A percentile compares a stretch with the other conserved stretches of the same genome.
Evolutionary conservation across 441 rosid species (phyloP).

Genomic region (Euphorbia schlechtendalii): DNA sequence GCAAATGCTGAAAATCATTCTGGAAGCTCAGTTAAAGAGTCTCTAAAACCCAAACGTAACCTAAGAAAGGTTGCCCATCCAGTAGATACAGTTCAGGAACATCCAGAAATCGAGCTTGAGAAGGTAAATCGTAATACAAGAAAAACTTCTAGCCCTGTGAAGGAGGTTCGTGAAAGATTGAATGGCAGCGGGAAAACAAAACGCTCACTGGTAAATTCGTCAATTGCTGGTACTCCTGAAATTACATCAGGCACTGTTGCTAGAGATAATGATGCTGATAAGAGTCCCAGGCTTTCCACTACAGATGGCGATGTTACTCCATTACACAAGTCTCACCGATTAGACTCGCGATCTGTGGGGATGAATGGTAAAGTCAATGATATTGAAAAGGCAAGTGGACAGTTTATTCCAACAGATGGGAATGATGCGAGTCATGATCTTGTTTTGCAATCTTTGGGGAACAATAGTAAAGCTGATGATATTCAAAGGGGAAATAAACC

Average conservation of each 20-base stretch:
- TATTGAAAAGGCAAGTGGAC: slow-evolving; percentile 5
- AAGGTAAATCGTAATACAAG: slow-evolving; percentile 43
- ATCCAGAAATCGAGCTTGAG: slow-evolving; percentile 36
- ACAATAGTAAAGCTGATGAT: slow-evolving; percentile 21
- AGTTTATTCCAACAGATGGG: slow-evolving; percentile 10
- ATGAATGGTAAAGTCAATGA: slow-evolving; percentile 22
- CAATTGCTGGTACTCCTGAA: slow-evolving; percentile 28
- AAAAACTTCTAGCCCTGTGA: slow-evolving; percentile 38
- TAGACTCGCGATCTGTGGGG: slow-evolving; percentile 26
- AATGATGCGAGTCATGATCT: slow-evolving; percentile 15
- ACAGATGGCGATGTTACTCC: slow-evolving; percentile 25
- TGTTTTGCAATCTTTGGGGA: slow-evolving; percentile 23
- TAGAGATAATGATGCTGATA: slow-evolving; percentile 25
- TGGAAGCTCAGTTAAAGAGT: slow-evolving; percentile 30
- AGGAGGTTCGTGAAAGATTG: slow-evolving; percentile 34
- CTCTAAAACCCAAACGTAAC: slow-evolving; percentile 44
- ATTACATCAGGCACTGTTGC: slow-evolving; percentile 34
- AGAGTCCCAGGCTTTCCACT: slow-evolving; percentile 23
- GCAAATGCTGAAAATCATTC: slow-evolving; percentile 32
- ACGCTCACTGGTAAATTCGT: slow-evolving; percentile 29
- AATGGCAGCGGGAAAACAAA: slow-evolving; percentile 42
- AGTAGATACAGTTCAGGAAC: slow-evolving; percentile 24
- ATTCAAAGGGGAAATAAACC: slow-evolving; percentile 4
- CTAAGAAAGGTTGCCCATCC: slow-evolving; percentile 36
- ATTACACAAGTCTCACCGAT: slow-evolving; percentile 21